Percentiles rank a stretch among this genome's conserved stretches.
Conservation (phyloP, 2,329 filamentous ascomycete genomes). For the Chaetomium olivaceum region DNA sequence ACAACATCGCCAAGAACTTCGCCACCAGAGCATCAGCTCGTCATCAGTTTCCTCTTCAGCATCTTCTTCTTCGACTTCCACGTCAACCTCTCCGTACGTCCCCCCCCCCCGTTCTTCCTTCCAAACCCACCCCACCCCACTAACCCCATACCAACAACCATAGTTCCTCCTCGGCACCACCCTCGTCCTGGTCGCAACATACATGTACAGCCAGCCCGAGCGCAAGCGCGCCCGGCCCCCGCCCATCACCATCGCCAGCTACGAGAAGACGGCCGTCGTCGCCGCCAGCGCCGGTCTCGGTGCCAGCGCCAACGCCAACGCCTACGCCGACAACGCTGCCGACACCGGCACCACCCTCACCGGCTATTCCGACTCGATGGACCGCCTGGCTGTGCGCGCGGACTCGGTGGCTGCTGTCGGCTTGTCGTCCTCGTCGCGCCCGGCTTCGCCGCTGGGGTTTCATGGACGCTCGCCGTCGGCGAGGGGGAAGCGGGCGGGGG, state of each 20-base stretch:
- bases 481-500: slow-evolving; percentile 42
- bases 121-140: background rate
- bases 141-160: slow-evolving; percentile 9
- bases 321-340: no score
- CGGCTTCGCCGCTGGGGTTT: slow-evolving; percentile 46
- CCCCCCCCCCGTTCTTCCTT: no score
- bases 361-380: background rate
- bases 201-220: slow-evolving; percentile 75
- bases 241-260: slow-evolving; percentile 68
- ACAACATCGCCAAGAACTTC: slow-evolving; percentile 93
- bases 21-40: slow-evolving; percentile 89
- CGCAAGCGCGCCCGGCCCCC: slow-evolving; percentile 60
- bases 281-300: slow-evolving; percentile 41
- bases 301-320: no score
- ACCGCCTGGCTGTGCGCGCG: slow-evolving; percentile 42
- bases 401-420: slow-evolving; percentile 32
- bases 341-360: no score
- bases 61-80: slow-evolving; percentile 81
- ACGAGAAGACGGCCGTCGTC: slow-evolving; percentile 72
- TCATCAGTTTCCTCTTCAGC: slow-evolving; percentile 83
- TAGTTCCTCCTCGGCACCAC: slow-evolving; percentile 81
- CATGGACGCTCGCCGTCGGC: slow-evolving; percentile 41
- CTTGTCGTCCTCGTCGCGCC: slow-evolving; percentile 50
- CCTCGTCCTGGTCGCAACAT: slow-evolving; percentile 79
- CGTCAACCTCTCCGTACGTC: slow-evolving; percentile 69